Evolutionary conservation across 2,329 filamentous ascomycete species (phyloP), one percentile per base, ranked within the genome.

Genomic region (Pezicula carpinea): DNA sequence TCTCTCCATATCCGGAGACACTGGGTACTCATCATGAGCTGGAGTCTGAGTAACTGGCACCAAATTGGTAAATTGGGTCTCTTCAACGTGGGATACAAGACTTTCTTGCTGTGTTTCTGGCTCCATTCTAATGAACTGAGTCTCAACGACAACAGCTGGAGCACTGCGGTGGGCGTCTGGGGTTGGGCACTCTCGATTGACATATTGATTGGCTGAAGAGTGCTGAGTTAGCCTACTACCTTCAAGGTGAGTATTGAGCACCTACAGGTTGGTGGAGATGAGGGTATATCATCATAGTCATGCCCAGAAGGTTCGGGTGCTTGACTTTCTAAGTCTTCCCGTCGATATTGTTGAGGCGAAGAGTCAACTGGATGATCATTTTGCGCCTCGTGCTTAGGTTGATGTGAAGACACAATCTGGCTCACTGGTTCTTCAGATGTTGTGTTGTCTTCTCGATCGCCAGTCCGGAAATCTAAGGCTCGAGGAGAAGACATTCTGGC

Each of bases 31-130:
- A 17, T 5, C 47, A n/a, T 42, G 8, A 23, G 10, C 15, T 6
- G 13, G 19, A 32, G 32, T 44, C 21, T 52, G 47, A 31, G 47
- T 48, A 4, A 46, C 49, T 35, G 13, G 5, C 14, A 45, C 42
- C n/a, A 61, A 31, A 13, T 8, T 15, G 18, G 34, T 42, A 34
- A 41, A 57, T 42, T 63, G 59, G 17, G 55, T 53, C 8, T 61
- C 56, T 21, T 39, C 51, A 14, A 57, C 29, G 2, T 50, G 6
- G 15, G 53, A 54, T 40, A 10, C 18, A 29, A 46, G 36, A 40
- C 43, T 54, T 4, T 50, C 41, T 35, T 48, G 38, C 31, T 47
- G 50, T 6, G 36, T n/a, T n/a, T 52, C 44, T 13, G 4, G 22
- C 11, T 45, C 45, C 6, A 34, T 17, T 29, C 32, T n/a, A 36